phyloP scores from a whole-genome alignment of 2,329 filamentous ascomycete genomes.

The Fusarium keratoplasticum region DNA sequence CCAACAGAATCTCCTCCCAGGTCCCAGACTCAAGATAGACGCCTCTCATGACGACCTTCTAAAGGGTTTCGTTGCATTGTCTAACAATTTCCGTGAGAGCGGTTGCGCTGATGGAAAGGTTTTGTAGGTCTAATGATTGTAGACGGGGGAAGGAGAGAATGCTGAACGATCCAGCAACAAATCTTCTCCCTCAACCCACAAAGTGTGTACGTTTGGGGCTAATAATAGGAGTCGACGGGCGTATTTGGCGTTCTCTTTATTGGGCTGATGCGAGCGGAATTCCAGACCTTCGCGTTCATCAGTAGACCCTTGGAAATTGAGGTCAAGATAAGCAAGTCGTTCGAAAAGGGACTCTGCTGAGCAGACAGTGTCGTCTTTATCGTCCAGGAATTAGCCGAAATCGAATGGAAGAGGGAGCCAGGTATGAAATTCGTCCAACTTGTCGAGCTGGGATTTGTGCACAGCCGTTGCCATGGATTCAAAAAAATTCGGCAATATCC shows the following conservation, averaged over 20 bases:
- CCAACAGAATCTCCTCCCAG: not conserved
- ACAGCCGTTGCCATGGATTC: not conserved
- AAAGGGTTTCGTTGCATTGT: not conserved
- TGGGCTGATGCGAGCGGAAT: not conserved
- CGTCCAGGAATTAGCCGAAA: not conserved
- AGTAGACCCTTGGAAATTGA: not conserved
- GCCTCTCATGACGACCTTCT: not conserved
- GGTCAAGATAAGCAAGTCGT: not conserved
- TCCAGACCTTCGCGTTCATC: not conserved
- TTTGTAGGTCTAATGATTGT: not conserved
- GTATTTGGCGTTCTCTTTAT: not conserved
- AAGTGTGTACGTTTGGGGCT: not conserved
- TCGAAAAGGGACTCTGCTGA: not conserved
- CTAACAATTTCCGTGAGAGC: not conserved
- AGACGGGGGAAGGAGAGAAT: not conserved
- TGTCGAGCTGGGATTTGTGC: not conserved
- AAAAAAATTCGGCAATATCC: not conserved
- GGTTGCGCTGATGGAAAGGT: not conserved
- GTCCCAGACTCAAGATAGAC: not conserved
- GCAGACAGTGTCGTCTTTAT: not conserved
- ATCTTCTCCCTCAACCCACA: not conserved
- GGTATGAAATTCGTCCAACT: not conserved
- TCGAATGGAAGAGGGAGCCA: not conserved
- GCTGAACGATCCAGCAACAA: not conserved
- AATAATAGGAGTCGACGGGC: not conserved